phyloP scores from a whole-genome alignment of 2,329 filamentous ascomycete genomes.

The Ascochyta pisi region DNA sequence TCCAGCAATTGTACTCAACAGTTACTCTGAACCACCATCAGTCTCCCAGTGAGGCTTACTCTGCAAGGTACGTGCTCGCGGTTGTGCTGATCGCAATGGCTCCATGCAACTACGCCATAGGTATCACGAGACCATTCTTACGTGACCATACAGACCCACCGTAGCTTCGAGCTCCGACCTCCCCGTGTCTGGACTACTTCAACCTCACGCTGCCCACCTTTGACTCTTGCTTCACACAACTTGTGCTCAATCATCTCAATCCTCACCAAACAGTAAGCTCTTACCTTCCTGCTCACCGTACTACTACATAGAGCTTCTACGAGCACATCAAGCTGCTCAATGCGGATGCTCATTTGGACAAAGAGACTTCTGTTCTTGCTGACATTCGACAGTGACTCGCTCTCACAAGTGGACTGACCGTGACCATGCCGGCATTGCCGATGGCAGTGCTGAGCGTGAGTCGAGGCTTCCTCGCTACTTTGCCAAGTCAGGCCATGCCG shows the following conservation, averaged over 20 bases:
- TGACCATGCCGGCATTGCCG: constrained; percentile 80
- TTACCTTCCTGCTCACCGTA: background rate
- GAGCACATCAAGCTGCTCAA: background rate
- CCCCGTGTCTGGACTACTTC: constrained; percentile 40
- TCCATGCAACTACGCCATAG: constrained; percentile 19
- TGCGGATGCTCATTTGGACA: background rate
- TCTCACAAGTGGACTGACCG: constrained; percentile 96
- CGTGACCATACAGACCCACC: constrained; percentile 33
- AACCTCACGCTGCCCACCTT: constrained; percentile 29
- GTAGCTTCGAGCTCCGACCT: constrained; percentile 34
- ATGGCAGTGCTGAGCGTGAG: constrained; percentile 72
- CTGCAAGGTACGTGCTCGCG: constrained; percentile 37
- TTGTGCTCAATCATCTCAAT: constrained; percentile 21
- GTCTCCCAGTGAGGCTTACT: constrained; percentile 16
- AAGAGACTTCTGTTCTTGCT: constrained; percentile 1
- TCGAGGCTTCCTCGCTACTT: constrained; percentile 91
- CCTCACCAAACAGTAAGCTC: constrained; percentile 42
- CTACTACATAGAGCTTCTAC: constrained; percentile 14
- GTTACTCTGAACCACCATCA: background rate
- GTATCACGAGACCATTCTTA: constrained; percentile 43
- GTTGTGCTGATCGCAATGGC: constrained; percentile 35
- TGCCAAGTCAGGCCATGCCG: constrained; percentile 81
- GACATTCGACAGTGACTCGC: constrained; percentile 78
- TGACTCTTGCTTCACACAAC: constrained; percentile 25
- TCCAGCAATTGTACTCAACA: background rate